A percentile compares a stretch with the other conserved stretches of the same genome.
These are phyloP conservation scores for Heterobasidion parviporum DNA, from an alignment of 1,284 basidiomycete species.

Conservation along the genomic window DNA sequence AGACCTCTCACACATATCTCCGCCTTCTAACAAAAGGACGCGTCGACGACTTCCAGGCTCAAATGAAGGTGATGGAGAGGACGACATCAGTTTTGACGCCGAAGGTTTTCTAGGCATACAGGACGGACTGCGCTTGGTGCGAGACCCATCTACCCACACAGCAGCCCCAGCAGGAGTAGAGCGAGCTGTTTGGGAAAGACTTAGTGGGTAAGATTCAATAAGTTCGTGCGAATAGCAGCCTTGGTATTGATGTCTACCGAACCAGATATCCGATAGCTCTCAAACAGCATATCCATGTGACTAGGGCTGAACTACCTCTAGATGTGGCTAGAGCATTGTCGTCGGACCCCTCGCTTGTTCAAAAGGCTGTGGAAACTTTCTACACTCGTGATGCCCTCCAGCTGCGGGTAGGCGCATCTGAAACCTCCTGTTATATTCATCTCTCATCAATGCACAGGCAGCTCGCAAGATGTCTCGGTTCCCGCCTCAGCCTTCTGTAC, in stretches of 20 bases:
- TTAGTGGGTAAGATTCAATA: slow-evolving; percentile 40
- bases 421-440: background rate
- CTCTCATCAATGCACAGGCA: slow-evolving; percentile 34
- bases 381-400: slow-evolving; percentile 89
- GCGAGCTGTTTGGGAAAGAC: slow-evolving; percentile 56
- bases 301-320: slow-evolving; percentile 74
- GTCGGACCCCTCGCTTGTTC: slow-evolving; percentile 62
- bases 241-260: slow-evolving; percentile 11
- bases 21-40: slow-evolving; percentile 45
- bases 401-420: slow-evolving; percentile 55
- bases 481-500: slow-evolving; percentile 57
- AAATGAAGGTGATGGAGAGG: slow-evolving; percentile 41
- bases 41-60: slow-evolving; percentile 33
- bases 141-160: slow-evolving; percentile 45
- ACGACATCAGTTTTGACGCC: slow-evolving; percentile 32
- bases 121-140: slow-evolving; percentile 63
- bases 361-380: slow-evolving; percentile 84
- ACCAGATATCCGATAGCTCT: slow-evolving; percentile 65
- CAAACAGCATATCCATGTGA: slow-evolving; percentile 67
- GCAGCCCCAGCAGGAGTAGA: slow-evolving; percentile 54
- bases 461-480: slow-evolving; percentile 87
- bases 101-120: slow-evolving; percentile 48
- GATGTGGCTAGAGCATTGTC: slow-evolving; percentile 71
- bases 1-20: slow-evolving; percentile 67
- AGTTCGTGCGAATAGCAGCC: background rate